Base-by-base conservation (phyloP, 2,329 filamentous ascomycete genomes). In the Colletotrichum orbiculare region DNA sequence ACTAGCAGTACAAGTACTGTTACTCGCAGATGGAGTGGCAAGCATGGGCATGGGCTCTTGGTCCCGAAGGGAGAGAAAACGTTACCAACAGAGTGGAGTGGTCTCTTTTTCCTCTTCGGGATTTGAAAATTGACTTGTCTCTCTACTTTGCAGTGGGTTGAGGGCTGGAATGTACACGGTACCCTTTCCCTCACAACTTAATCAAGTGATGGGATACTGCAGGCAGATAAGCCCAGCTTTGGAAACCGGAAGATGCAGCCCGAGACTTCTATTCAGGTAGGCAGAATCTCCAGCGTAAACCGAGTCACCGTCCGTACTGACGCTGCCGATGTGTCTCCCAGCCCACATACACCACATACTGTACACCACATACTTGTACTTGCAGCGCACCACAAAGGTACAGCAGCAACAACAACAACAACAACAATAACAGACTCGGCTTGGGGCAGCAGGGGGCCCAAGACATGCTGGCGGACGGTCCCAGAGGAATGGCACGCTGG, bases 401-500 rank as follows among this genome's bases (percentile, higher is more conserved):
- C 25, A 25, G 25, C 25, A 25, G 4, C 25, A 25, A 25, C 25
- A 25, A 25, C 25, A 25, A 25, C 25, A 25, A 25, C 25, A 4
- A 5, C 25, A 25, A 25, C 25, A 25, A 25, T 5, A 25, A 25
- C 25, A 25, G 25, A 25, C 25, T 25, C 25, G 25, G 17, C 17
- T 17, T 17, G 17, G 42, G 38, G 45, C 57, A 45, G 45, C 45
- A 17, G 37, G 45, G 57, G 56, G 61, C 12, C 39, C 61, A n/a
- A 33, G 50, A 42, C 50, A 41, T 52, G 13, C 13, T n/a, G 38
- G 61, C 50, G 46, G n/a, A 64, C 55, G 39, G 48, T 64, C 61
- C 61, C 57, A 64, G 54, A 64, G 57, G 61, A 55, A 64, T 64
- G 61, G 61, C 61, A 64, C 61, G 57, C 61, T 61, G 57, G 49